These are phyloP conservation scores for Limonium bicolor DNA, from an alignment of 148 eudicot species.

Conservation along the genomic window DNA sequence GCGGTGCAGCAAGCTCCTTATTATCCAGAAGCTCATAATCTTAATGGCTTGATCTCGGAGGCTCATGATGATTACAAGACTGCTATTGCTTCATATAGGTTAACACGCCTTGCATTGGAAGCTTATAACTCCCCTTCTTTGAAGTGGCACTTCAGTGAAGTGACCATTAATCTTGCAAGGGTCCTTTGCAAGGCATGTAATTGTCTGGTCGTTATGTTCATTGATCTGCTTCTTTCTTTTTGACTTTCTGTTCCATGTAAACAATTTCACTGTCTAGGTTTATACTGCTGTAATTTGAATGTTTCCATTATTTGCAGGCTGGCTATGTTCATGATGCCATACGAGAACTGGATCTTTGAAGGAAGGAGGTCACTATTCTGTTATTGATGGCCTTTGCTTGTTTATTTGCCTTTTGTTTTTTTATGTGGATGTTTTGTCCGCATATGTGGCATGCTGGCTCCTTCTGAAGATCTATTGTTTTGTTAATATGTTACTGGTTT, in stretches of 20 bases:
- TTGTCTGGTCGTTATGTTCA: background rate
- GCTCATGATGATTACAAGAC: slow-evolving; percentile 54
- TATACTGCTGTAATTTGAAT: too few relatives aligned
- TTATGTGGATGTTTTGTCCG: background rate
- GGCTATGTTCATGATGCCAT: slow-evolving; percentile 59
- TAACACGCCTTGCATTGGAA: slow-evolving; percentile 49
- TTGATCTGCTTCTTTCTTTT: background rate
- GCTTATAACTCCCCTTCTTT: slow-evolving; percentile 20
- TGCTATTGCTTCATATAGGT: slow-evolving; percentile 59
- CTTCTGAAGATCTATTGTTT: too few relatives aligned
- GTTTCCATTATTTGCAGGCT: slow-evolving; percentile 48
- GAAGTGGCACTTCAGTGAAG: slow-evolving; percentile 27
- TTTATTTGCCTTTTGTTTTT: too few relatives aligned
- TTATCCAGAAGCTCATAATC: slow-evolving; percentile 77
- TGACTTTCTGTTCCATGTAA: background rate
- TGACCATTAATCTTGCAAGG: slow-evolving; percentile 80
- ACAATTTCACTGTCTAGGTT: too few relatives aligned
- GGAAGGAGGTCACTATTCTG: slow-evolving; percentile 42
- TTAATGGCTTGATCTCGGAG: slow-evolving; percentile 75
- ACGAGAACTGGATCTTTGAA: slow-evolving; percentile 50
- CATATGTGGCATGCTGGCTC: too few relatives aligned
- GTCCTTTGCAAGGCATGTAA: slow-evolving; percentile 53
- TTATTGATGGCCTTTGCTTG: background rate
- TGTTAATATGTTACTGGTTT: too few relatives aligned
- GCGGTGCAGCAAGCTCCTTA: slow-evolving; percentile 81